Percentiles rank a stretch among this genome's conserved stretches.
These are phyloP conservation scores for Glycine soja DNA, from an alignment of 306 rosid species.

Conservation along the genomic window DNA sequence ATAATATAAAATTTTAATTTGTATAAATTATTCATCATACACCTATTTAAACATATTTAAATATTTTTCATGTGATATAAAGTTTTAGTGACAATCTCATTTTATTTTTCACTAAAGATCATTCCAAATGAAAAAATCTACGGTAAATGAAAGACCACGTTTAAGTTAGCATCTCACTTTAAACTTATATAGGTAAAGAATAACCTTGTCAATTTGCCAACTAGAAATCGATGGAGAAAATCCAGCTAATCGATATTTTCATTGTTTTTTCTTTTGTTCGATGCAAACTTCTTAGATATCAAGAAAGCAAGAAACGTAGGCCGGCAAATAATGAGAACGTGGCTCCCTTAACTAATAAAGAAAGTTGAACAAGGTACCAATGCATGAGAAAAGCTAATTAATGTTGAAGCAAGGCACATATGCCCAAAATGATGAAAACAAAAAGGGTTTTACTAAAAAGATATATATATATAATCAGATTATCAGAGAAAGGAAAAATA, in stretches of 20 bases:
- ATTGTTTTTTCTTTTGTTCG: constrained; percentile 20
- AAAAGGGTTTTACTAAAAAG: not conserved
- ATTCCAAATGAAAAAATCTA: not conserved
- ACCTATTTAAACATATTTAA: not conserved
- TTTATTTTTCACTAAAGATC: not conserved
- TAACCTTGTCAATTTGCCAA: not conserved
- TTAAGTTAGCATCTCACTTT: constrained; percentile 21
- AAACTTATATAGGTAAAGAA: not conserved
- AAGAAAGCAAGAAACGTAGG: not conserved
- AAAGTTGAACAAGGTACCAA: constrained; percentile 4
- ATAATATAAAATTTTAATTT: not conserved
- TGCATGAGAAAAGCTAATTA: constrained; percentile 9
- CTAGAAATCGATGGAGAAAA: not conserved
- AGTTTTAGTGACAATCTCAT: not conserved
- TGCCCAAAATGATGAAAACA: constrained; percentile 27
- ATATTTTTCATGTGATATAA: not conserved
- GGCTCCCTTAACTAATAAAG: not conserved
- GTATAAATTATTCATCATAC: not conserved
- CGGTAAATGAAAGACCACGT: not conserved
- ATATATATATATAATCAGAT: not conserved
- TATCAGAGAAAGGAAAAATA: not conserved
- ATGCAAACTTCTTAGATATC: constrained; percentile 12
- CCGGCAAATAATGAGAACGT: constrained; percentile 40
- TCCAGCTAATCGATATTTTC: not conserved
- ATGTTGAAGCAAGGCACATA: constrained; percentile 29